Evolutionary conservation across 257 asterid genomes (phyloP).

Genomic region (Ehretia macrophylla): DNA sequence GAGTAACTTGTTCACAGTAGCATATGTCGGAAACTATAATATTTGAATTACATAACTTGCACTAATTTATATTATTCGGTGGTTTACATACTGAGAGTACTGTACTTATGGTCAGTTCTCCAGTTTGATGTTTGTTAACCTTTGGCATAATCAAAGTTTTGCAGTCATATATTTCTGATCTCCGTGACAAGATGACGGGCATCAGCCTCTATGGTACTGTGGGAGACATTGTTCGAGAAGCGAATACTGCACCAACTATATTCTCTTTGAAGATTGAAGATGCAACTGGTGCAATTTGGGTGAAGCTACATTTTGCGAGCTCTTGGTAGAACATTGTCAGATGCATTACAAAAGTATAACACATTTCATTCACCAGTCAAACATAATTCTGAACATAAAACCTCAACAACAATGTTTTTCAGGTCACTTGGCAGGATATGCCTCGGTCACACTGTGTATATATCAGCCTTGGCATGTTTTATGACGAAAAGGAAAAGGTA

Average conservation of each 20-base stretch:
- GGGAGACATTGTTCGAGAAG: conserved; percentile 33
- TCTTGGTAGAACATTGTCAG: conserved; percentile 46
- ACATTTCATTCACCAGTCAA: conserved; percentile 6
- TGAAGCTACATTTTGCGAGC: conserved; percentile 56
- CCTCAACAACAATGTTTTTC: conserved; percentile 10
- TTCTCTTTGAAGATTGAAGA: conserved; percentile 65
- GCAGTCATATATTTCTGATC: conserved; percentile 81
- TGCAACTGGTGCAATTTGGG: conserved; percentile 73
- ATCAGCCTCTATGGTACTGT: conserved; percentile 75
- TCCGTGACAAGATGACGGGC: conserved; percentile 88
- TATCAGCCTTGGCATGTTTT: conserved; percentile 74
- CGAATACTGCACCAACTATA: conserved; percentile 35
- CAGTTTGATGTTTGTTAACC: background rate
- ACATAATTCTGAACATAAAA: background rate
- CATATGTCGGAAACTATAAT: too few species aligned
- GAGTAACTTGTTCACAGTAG: too few species aligned
- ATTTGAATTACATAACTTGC: too few species aligned
- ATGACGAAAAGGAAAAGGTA: conserved; percentile 51
- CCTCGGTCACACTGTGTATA: conserved; percentile 64
- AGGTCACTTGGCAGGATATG: conserved; percentile 85
- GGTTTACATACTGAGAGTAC: background rate
- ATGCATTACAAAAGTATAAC: conserved; percentile 5
- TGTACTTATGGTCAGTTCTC: too few species aligned
- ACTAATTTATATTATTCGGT: too few species aligned
- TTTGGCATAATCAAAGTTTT: conserved; percentile 47